Evolutionary conservation across 2,329 filamentous ascomycete genomes (phyloP).

Genomic region (Penicillium sp.): DNA sequence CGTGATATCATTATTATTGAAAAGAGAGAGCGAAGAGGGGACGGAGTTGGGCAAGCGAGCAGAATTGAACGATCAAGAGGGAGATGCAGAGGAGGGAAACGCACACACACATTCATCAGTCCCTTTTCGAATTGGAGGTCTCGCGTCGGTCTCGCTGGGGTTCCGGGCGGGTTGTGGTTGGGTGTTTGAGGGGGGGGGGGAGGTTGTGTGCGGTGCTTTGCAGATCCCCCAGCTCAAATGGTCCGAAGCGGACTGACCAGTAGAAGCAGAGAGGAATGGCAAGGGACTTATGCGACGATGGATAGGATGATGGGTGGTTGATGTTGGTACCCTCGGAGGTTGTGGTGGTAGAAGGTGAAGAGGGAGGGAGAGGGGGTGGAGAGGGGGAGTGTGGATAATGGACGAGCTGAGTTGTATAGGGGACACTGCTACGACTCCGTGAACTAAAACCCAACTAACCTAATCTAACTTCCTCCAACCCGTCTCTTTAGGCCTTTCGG

Average conservation of each 20-base stretch:
- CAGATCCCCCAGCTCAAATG: constrained; percentile 24
- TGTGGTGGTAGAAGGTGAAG: constrained; percentile 11
- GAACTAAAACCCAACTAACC: not conserved
- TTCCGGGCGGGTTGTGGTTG: constrained; percentile 20
- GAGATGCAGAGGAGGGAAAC: constrained; percentile 13
- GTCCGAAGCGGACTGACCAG: constrained; percentile 19
- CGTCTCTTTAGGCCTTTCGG: not conserved
- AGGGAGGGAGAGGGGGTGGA: constrained; percentile 21
- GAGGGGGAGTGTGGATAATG: constrained; percentile 30
- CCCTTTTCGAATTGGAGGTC: constrained; percentile 30
- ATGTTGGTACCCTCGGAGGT: constrained; percentile 2
- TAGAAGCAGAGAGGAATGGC: constrained; percentile 13
- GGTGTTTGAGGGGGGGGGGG: constrained; percentile 23
- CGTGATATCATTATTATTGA: constrained; percentile 39
- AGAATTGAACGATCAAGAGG: not conserved
- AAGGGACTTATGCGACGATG: not conserved
- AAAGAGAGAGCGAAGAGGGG: constrained; percentile 9
- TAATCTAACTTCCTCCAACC: not conserved
- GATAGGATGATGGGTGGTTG: constrained; percentile 1
- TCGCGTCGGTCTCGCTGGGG: constrained; percentile 17
- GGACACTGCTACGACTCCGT: constrained; percentile 10
- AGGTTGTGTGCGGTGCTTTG: constrained; percentile 30
- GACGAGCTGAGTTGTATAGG: constrained; percentile 26
- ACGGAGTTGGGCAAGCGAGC: not conserved
- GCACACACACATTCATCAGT: constrained; percentile 38